Percentiles rank a stretch among this genome's conserved stretches.
Conservation (phyloP, 441 rosid species). For the Mallotus japonicus region DNA sequence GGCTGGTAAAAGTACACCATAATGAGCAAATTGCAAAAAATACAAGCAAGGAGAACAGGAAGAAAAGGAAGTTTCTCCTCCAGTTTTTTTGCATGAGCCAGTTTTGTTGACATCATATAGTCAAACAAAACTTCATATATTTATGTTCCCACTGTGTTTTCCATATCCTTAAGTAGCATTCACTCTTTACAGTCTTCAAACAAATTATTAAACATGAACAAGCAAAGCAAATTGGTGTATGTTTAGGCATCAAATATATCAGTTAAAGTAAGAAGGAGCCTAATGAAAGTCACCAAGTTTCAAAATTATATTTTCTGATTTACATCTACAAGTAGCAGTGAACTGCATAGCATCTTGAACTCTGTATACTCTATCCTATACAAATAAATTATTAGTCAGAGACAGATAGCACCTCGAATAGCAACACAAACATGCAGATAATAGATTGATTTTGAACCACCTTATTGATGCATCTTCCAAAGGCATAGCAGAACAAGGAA, state of each 20-base stretch:
- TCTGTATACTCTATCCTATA: neutral
- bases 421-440: neutral
- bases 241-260: too few species aligned
- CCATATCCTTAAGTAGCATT: neutral
- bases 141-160: neutral
- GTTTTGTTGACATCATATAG: neutral
- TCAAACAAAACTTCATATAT: too few species aligned
- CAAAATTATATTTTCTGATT: neutral
- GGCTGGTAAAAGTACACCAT: conserved; percentile 1
- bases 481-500: neutral
- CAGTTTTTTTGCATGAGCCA: neutral
- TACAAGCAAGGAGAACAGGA: too few species aligned
- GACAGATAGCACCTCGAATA: neutral
- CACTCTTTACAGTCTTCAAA: neutral
- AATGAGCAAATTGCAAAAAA: neutral
- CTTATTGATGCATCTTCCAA: neutral
- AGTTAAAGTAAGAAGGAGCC: neutral
- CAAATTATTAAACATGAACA: neutral
- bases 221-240: neutral
- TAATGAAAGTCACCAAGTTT: neutral
- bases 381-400: too few species aligned
- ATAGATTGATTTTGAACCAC: neutral
- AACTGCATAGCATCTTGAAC: neutral
- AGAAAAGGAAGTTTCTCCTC: neutral
- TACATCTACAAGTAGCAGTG: neutral